phyloP scores from a whole-genome alignment of 345 rosid genomes.

The Zanthoxylum bungeanum region DNA sequence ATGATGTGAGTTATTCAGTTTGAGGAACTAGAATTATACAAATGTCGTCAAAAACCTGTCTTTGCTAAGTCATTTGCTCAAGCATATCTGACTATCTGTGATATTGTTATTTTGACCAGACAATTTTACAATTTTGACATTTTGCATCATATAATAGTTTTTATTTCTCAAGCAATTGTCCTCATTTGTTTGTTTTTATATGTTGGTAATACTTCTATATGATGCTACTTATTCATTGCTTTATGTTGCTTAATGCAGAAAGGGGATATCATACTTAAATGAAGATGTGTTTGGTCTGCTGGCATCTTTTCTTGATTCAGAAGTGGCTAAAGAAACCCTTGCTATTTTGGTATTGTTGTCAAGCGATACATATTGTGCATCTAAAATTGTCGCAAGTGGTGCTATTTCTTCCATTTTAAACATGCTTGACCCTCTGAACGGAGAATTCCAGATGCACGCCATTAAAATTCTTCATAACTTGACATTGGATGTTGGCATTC shows the following conservation, averaged over 20 bases:
- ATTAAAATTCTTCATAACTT: conserved; percentile 52
- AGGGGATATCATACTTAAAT: conserved; percentile 32
- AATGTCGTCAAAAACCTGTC: too few relatives aligned
- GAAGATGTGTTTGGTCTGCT: conserved; percentile 49
- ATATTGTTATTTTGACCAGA: background rate
- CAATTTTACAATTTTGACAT: background rate
- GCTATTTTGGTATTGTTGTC: conserved; percentile 58
- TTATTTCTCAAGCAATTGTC: background rate
- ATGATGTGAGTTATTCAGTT: background rate
- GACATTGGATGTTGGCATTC: conserved; percentile 43
- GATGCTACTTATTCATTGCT: background rate
- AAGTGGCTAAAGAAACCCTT: conserved; percentile 49
- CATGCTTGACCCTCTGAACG: conserved; percentile 38
- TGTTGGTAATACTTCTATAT: background rate
- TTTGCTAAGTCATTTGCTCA: background rate
- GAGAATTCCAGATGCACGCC: conserved; percentile 47
- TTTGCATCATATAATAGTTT: background rate
- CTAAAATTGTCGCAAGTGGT: conserved; percentile 48
- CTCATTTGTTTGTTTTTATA: background rate
- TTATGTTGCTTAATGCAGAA: conserved; percentile 41
- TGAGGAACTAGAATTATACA: background rate
- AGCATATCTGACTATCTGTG: background rate
- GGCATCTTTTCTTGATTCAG: conserved; percentile 50
- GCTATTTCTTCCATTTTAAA: conserved; percentile 44
- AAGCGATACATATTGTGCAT: conserved; percentile 26